Base-by-base conservation (phyloP, 306 rosid species). In the Vachellia pachyceras region DNA sequence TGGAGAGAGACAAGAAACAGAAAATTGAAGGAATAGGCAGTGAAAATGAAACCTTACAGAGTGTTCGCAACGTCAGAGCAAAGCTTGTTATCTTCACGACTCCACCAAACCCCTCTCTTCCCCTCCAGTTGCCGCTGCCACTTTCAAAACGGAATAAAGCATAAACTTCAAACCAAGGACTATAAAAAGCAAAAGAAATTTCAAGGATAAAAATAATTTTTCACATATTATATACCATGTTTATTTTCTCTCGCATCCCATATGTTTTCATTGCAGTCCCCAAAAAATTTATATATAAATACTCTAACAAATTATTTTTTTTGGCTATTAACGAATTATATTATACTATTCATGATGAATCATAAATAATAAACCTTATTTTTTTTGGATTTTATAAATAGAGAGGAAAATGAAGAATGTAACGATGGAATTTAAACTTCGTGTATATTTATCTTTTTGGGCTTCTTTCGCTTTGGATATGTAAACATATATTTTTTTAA, bases 71-170 rank as follows among this genome's bases (percentile, higher is more conserved):
- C 36, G 42, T 20, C 83, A 18, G 70, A 84, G 76, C 79, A 77
- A 80, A 79, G 85, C 40, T 69, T 74, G 45, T 70, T 71, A 9
- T 33, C 76, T 58, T 23, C 72, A 58, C 33, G 65, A 37, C 39
- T 17, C 18, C 63, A 55, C 63, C 60, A 54, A n/a, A 0, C 36
- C 75, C 10, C 65, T 15, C 22, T 36, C 20, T 75, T 85, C 35
- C 22, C 33, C 76, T 12, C 18, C 42, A 64, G 72, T 82, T 87
- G 89, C 87, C 86, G 94, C 89, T 81, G 87, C 88, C 52, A 65
- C 79, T 52, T 87, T 86, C 88, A 85, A 86, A 89, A 74, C 70
- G 9, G 63, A 81, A 52, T 17, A 46, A 73, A 13, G 41, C 23
- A 66, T 0, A 66, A 35, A 64, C 69, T 61, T 61, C 7, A 29